Evolutionary conservation across 805 yeast species (phyloP).

Genomic region (Schizosaccharomyces cryophilus): DNA sequence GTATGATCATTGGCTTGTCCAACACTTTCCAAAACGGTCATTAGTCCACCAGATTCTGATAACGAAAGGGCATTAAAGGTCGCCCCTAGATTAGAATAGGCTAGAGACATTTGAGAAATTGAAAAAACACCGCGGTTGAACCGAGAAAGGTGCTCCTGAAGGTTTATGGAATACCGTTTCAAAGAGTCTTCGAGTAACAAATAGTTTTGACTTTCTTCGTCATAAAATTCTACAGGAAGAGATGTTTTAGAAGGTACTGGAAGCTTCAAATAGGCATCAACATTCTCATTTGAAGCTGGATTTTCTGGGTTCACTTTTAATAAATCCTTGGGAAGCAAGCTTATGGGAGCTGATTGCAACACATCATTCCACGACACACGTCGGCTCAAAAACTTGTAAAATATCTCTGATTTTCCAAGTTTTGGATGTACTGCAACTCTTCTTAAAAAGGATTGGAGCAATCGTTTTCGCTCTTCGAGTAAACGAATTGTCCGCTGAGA

Average conservation of each 20-base stretch:
- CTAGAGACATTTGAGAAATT: constrained; percentile 28
- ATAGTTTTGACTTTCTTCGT: neutral
- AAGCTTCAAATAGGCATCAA: neutral
- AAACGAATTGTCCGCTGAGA: constrained; percentile 20
- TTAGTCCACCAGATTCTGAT: constrained; percentile 17
- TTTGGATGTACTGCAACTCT: constrained; percentile 29
- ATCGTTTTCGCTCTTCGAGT: constrained; percentile 47
- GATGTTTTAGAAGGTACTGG: neutral
- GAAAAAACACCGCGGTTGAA: neutral
- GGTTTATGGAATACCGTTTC: neutral
- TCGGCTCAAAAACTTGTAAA: constrained; percentile 64
- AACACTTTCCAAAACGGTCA: constrained; percentile 47
- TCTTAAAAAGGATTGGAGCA: constrained; percentile 46
- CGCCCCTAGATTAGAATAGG: constrained; percentile 57
- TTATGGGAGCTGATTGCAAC: constrained; percentile 28
- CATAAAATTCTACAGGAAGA: neutral
- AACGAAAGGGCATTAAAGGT: constrained; percentile 35
- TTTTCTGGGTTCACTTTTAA: constrained; percentile 37
- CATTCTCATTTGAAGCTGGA: constrained; percentile 20
- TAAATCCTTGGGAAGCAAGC: constrained; percentile 26
- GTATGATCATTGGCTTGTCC: constrained; percentile 65
- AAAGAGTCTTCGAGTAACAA: neutral
- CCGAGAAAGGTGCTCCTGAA: neutral
- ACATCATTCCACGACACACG: constrained; percentile 67
- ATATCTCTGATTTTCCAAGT: constrained; percentile 23